These are phyloP conservation scores for Agrocybe pediades DNA, from an alignment of 768 basidiomycete genomes.

Conservation along the genomic window DNA sequence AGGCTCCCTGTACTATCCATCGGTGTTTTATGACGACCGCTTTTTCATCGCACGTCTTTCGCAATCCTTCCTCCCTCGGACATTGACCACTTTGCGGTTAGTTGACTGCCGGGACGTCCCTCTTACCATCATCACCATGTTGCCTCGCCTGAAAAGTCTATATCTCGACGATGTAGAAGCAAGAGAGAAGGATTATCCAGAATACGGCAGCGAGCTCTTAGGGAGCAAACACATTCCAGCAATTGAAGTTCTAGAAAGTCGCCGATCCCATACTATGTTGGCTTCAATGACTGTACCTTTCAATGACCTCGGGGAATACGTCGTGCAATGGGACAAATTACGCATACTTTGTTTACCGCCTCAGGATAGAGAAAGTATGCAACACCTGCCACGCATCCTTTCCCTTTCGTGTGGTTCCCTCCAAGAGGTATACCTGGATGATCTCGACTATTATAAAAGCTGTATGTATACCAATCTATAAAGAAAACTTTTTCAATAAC, in stretches of 20 bases:
- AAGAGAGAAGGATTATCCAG: too few species aligned
- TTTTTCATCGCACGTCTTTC: neutral
- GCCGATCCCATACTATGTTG: conserved; percentile 1
- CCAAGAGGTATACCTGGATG: conserved; percentile 9
- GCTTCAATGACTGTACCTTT: conserved; percentile 6
- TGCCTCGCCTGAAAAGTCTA: too few species aligned
- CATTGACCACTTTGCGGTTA: conserved; percentile 7
- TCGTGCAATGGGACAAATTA: conserved; percentile 8
- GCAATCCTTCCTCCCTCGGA: conserved; percentile 5
- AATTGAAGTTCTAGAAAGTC: conserved; percentile 2
- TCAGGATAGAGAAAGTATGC: conserved; percentile 7
- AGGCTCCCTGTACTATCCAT: neutral
- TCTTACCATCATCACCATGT: too few species aligned
- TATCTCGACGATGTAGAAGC: too few species aligned
- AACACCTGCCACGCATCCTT: conserved; percentile 8
- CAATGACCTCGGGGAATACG: neutral
- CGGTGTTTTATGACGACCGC: neutral
- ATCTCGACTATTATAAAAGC: too few species aligned
- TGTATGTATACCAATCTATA: too few species aligned
- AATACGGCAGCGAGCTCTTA: too few species aligned
- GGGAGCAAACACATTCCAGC: too few species aligned
- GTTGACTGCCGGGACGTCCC: too few species aligned
- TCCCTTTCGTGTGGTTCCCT: conserved; percentile 5
- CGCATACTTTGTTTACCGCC: conserved; percentile 8
- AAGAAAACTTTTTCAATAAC: too few species aligned